These are phyloP conservation scores for Ceratopteris richardii DNA, from an alignment of 75 land plant genomes.

Conservation along the genomic window DNA sequence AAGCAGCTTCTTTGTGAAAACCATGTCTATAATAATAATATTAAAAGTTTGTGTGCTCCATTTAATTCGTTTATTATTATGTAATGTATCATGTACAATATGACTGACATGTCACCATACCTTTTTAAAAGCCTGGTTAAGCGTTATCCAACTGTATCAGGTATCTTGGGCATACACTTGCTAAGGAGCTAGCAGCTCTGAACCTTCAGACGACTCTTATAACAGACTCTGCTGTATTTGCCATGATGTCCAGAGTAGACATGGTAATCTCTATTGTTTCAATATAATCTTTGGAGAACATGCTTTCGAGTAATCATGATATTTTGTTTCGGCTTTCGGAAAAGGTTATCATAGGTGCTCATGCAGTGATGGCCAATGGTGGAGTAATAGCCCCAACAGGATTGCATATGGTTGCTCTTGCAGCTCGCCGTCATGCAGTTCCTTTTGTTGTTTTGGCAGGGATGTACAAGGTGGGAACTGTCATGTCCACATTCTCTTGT, in stretches of 20 bases:
- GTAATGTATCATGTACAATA: no score
- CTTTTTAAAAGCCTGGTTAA: no score
- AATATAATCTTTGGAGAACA: not conserved
- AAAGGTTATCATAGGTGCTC: conserved; percentile 99
- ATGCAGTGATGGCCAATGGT: conserved; percentile 99
- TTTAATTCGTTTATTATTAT: no score
- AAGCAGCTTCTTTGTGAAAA: no score
- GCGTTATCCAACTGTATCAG: conserved; percentile 34
- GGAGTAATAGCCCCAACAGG: conserved; percentile 97
- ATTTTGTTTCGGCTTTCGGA: not conserved
- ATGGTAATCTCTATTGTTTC: conserved; percentile 86
- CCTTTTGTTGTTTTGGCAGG: conserved; percentile 99
- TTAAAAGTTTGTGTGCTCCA: no score
- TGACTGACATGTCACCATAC: no score
- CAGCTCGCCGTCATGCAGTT: conserved; percentile 95
- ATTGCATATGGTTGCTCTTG: conserved; percentile 92
- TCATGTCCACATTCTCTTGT: not conserved
- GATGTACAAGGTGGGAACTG: conserved; percentile 84
- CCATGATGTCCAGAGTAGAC: conserved; percentile 97
- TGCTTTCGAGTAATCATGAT: not conserved
- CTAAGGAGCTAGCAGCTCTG: conserved; percentile 74
- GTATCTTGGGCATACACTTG: conserved; percentile 88
- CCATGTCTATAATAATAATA: no score
- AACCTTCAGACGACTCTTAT: conserved; percentile 88
- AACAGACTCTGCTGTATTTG: conserved; percentile 99